Percentiles rank a stretch among this genome's conserved stretches.
These are phyloP conservation scores for Monilinia laxa DNA, from an alignment of 2,329 filamentous ascomycete species.

Conservation along the genomic window DNA sequence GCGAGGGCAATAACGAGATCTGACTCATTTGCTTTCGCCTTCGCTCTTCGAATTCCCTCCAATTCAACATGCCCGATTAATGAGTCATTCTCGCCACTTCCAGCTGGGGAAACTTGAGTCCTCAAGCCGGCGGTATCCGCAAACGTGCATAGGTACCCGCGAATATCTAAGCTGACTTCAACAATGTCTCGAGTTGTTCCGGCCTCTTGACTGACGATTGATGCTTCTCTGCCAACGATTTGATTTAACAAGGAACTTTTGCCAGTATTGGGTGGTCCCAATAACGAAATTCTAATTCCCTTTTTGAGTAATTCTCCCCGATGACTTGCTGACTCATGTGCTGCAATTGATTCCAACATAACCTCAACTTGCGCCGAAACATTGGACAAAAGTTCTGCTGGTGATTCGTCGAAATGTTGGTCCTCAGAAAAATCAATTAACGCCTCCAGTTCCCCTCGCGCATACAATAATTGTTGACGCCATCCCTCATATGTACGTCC, in stretches of 20 bases:
- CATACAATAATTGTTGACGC: conserved; percentile 73
- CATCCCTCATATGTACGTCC: conserved; percentile 78
- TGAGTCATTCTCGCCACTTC: conserved; percentile 24
- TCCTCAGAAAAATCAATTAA: conserved; percentile 97
- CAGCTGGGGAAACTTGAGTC: conserved; percentile 40
- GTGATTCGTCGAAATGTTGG: conserved; percentile 92
- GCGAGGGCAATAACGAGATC: conserved; percentile 83
- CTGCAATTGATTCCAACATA: conserved; percentile 62
- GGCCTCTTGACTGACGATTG: conserved; percentile 89
- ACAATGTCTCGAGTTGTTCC: conserved; percentile 94
- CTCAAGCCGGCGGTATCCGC: conserved; percentile 92
- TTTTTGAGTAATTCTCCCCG: conserved; percentile 79
- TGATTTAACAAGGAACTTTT: conserved; percentile 93
- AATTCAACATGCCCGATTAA: conserved; percentile 73
- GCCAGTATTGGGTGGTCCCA: conserved; percentile 90
- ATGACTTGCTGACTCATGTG: conserved; percentile 74
- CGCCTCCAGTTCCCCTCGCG: conserved; percentile 88
- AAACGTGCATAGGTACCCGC: conserved; percentile 88
- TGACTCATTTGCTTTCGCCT: conserved; percentile 74
- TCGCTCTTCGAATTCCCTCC: conserved; percentile 88
- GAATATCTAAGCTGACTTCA: conserved; percentile 85
- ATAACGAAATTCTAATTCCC: conserved; percentile 80
- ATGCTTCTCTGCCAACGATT: conserved; percentile 87
- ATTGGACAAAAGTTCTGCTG: conserved; percentile 66
- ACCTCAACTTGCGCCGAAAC: conserved; percentile 63